Evolutionary conservation across 129 eudicot species (phyloP), one percentile per base, ranked within the genome.

Genomic region (Artemisia annua): DNA sequence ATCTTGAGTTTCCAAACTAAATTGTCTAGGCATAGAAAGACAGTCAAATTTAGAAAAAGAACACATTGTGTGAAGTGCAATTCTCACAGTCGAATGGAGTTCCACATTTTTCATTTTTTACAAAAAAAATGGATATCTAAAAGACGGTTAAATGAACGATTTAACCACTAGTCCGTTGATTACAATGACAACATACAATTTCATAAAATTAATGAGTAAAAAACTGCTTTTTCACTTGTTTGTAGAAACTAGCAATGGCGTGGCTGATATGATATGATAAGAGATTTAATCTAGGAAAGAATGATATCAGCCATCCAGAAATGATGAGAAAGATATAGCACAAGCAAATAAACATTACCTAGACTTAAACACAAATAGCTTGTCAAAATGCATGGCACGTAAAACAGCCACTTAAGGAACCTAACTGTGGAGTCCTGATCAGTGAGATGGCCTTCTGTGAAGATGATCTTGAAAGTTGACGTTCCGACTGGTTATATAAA

Each of bases 401-500:
- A 77, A 92, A 92, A 79, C 98, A 92, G 72, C 98, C 94, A 78
- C 95, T 92, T 54, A 92, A 79, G 22, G 95, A 89, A 70, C 89
- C 78, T 53, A 89, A 79, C 35, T 70, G 97, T 17, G 85, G 89
- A 70, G 89, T 83, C 83, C 88, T 83, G 51, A 82, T 82, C 70
- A 87, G 72, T 43, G 89, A 83, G 68, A 89, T 43, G 24, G 85
- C 77, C 79, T 79, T 87, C 9, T 80, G 59, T 71, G 81, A 52
- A 70, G 81, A 61, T 28, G 81, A 79, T 67, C 73, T 80, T 18
- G 82, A 58, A 69, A 78, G 83, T 62, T 82, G 89, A 71, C 48
- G 73, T 9, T 12, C 52, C 11, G 69, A 64, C 15, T 59, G 67
- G 5, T 85, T 82, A 79, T 80, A 67, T 58, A 79, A 66, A 71